These are phyloP conservation scores for Schizothecium vesticola DNA, from an alignment of 495 filamentous ascomycete species.

Conservation along the genomic window DNA sequence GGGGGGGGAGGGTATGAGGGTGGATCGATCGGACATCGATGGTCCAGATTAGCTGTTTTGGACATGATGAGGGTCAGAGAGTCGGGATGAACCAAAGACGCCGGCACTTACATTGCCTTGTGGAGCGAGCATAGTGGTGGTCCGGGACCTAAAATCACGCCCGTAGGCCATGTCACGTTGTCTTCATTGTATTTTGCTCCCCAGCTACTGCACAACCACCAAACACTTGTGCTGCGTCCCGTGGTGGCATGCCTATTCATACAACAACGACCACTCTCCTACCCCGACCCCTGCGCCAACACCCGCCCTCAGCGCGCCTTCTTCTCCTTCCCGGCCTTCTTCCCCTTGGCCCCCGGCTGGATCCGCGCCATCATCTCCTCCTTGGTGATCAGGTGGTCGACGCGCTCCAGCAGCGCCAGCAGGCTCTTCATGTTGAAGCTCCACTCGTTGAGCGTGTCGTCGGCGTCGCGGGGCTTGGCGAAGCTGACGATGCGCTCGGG, in stretches of 20 bases:
- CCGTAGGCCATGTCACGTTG: background rate
- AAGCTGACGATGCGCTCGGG: slow-evolving; percentile 89
- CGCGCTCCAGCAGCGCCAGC: slow-evolving; percentile 82
- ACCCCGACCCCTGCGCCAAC: too few relatives aligned
- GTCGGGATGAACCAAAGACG: background rate
- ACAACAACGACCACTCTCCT: background rate
- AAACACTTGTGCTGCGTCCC: background rate
- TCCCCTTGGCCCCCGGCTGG: slow-evolving; percentile 51
- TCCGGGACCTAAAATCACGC: background rate
- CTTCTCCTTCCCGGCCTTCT: slow-evolving; percentile 32
- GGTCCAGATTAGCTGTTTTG: too few relatives aligned
- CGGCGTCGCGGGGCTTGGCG: slow-evolving; percentile 87
- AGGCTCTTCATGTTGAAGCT: slow-evolving; percentile 98
- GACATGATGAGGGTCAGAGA: background rate
- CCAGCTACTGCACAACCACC: background rate
- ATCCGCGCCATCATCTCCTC: slow-evolving; percentile 99
- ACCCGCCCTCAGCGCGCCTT: slow-evolving; percentile 14
- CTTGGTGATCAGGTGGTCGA: slow-evolving; percentile 98
- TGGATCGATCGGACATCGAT: too few relatives aligned
- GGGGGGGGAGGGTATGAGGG: too few relatives aligned
- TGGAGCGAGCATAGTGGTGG: background rate
- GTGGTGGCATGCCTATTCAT: slow-evolving; percentile 16
- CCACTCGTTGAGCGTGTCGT: slow-evolving; percentile 98
- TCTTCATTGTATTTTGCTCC: background rate
- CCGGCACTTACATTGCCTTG: background rate